phyloP scores from a whole-genome alignment of 2,329 filamentous ascomycete genomes.

The Fusarium oxysporum region DNA sequence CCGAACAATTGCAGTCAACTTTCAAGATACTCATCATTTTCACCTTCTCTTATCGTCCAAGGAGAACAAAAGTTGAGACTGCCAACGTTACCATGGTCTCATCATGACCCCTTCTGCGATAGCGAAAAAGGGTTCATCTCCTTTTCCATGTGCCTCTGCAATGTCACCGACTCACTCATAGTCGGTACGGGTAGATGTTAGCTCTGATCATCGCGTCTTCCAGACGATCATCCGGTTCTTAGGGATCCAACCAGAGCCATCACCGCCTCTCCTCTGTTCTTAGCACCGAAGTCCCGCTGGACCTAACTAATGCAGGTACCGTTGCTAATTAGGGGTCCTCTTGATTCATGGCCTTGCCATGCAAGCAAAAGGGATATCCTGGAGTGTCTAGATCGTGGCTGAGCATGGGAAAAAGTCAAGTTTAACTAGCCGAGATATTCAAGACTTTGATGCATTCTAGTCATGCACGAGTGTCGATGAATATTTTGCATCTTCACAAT shows the following conservation, averaged over 20 bases:
- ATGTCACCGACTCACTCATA: conserved; percentile 5
- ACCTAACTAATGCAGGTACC: conserved; percentile 40
- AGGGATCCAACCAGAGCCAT: conserved; percentile 9
- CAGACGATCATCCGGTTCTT: conserved; percentile 8
- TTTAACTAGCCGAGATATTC: background rate
- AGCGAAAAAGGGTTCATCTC: background rate
- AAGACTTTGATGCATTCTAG: conserved; percentile 17
- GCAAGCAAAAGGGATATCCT: conserved; percentile 22
- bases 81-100: background rate
- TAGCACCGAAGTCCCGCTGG: conserved; percentile 7
- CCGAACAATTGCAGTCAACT: background rate
- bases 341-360: conserved; percentile 31
- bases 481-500: conserved; percentile 27
- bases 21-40: background rate
- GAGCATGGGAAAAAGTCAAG: background rate
- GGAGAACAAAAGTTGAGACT: background rate
- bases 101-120: background rate
- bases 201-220: conserved; percentile 9
- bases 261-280: conserved; percentile 11
- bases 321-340: conserved; percentile 6
- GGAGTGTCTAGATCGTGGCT: conserved; percentile 16
- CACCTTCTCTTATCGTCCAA: background rate
- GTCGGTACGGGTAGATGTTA: conserved; percentile 23
- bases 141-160: background rate
- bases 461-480: conserved; percentile 32